Evolutionary conservation across 441 rosid genomes (phyloP).

Genomic region (Populus hybrid): DNA sequence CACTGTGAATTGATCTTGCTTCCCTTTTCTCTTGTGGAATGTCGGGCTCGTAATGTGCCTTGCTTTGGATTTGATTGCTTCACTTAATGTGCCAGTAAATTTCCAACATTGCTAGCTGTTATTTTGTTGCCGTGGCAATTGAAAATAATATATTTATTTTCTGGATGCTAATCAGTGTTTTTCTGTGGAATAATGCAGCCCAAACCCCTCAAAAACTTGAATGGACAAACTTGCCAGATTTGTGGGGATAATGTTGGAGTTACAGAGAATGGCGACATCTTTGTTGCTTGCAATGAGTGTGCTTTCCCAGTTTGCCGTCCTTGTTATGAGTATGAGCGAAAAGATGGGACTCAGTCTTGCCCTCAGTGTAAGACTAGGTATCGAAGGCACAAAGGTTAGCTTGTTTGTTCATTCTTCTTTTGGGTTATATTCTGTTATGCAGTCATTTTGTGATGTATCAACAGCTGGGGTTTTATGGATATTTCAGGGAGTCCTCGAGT

Average conservation of each 20-base stretch:
- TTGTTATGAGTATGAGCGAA: conserved; percentile 93
- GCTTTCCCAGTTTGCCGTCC: conserved; percentile 95
- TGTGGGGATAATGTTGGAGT: conserved; percentile 82
- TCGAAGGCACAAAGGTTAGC: conserved; percentile 78
- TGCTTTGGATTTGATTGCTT: background rate
- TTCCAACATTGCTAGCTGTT: background rate
- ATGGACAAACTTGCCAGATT: conserved; percentile 81
- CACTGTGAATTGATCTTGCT: background rate
- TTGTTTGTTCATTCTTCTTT: background rate
- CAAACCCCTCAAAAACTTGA: conserved; percentile 66
- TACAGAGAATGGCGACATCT: conserved; percentile 55
- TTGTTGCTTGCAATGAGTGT: conserved; percentile 96
- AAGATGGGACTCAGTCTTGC: conserved; percentile 90
- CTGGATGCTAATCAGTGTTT: conserved; percentile 20
- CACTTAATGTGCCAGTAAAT: background rate
- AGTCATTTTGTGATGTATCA: background rate
- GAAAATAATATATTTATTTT: background rate
- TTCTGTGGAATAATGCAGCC: conserved; percentile 51
- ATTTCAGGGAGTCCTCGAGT: conserved; percentile 80
- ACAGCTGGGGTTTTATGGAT: conserved; percentile 4
- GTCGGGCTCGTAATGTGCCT: background rate
- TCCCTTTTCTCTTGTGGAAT: background rate
- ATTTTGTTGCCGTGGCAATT: background rate
- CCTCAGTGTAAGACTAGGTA: conserved; percentile 98
- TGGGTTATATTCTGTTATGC: background rate